Conservation (phyloP, 2,329 filamentous ascomycete genomes). For the Apiospora arundinis region DNA sequence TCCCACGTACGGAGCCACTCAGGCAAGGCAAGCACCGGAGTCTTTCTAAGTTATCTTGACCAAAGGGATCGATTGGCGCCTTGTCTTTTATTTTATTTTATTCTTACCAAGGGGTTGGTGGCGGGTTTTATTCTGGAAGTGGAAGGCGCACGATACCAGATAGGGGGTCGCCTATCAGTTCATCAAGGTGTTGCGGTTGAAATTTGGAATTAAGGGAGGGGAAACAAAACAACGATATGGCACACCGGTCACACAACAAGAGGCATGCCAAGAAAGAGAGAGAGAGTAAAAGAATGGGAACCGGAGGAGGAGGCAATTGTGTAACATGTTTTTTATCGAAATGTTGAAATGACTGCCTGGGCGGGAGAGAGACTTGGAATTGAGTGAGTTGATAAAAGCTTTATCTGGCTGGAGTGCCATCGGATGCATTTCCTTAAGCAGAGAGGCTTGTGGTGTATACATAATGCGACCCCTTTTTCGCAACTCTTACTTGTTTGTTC, state of each 20-base stretch:
- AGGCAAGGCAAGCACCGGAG: neutral
- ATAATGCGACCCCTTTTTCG: slow-evolving; percentile 16
- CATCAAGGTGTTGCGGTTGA: slow-evolving; percentile 16
- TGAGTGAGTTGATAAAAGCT: neutral
- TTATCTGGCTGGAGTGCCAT: slow-evolving; percentile 5
- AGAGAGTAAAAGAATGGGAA: slow-evolving; percentile 9
- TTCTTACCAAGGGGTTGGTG: neutral
- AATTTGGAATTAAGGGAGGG: slow-evolving; percentile 2
- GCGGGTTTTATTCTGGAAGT: neutral
- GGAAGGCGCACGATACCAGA: slow-evolving; percentile 18
- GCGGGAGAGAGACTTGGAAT: neutral
- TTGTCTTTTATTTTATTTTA: slow-evolving; percentile 3
- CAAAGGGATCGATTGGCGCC: neutral
- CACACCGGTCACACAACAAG: neutral
- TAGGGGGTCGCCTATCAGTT: slow-evolving; percentile 16
- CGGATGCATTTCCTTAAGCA: neutral
- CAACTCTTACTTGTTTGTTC: neutral
- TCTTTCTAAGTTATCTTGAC: neutral
- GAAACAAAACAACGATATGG: slow-evolving; percentile 4
- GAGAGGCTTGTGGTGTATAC: slow-evolving; percentile 4
- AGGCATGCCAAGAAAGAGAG: slow-evolving; percentile 6
- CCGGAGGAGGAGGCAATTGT: neutral
- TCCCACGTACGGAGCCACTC: neutral
- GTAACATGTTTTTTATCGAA: slow-evolving; percentile 4
- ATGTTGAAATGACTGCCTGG: neutral